Evolutionary conservation across 768 basidiomycete genomes (phyloP), one percentile per base, ranked within the genome.

Genomic region (Rhodotorula babjevae): DNA sequence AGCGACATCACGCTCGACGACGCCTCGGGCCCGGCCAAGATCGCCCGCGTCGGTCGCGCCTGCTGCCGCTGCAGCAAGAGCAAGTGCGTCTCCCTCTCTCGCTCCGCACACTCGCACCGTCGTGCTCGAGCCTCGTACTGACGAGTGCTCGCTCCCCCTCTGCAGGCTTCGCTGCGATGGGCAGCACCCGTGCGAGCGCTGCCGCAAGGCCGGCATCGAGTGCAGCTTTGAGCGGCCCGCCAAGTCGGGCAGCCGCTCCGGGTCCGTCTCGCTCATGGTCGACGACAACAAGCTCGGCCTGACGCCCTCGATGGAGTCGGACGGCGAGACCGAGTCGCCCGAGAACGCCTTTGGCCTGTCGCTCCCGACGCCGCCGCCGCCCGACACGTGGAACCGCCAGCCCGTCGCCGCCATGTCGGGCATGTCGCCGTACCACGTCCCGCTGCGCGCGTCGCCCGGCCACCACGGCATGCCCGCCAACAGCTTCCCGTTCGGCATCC

Each of bases 131-230:
- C 27, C 33, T 10, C 19, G 42, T 25, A 23, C 65, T 63, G 42
- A 59, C 46, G 4, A 9, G 12, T 12, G 2, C 56, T 29, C 31
- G 33, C 19, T 6, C 33, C 1, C 3, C 0, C 14, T 25, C 14
- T 2, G 10, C 53, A 75, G 74, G 55, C 68, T 75, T 8, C 67
- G 74, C 19, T 75, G 74, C 58, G 74, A 75, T 18, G 74, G 74
- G 1, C 62, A 69, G 42, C 58, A 72, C 33, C 71, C 71, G 36
- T 75, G 74, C 70, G 67, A 71, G 44, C 64, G 74, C n/a, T 75
- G 74, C 56, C 65, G 60, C 27, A 69, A 69, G 36, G 71, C 64
- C 5, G 62, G 62, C 31, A 62, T 72, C 74, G 74, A 72, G 58
- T 75, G 74, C 58, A 67, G 67, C 50, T 75, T 63, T 50, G 74